Conservation (phyloP, 345 rosid species). For the Erodium maritimum region DNA sequence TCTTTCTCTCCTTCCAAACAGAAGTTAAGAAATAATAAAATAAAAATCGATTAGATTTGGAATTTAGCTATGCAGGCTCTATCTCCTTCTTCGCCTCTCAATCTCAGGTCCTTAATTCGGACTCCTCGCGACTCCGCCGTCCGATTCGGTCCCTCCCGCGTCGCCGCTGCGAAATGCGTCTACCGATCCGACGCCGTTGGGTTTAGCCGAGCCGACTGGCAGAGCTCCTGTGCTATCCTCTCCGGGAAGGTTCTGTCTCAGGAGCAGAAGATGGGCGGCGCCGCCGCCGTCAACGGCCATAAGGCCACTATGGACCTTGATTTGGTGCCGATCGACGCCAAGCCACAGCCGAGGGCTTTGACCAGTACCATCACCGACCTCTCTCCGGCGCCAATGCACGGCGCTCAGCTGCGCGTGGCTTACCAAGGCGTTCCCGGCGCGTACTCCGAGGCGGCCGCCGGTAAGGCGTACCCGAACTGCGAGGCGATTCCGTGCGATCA, state of each 20-base stretch:
- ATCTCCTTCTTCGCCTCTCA: slow-evolving; percentile 15
- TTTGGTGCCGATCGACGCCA: slow-evolving; percentile 31
- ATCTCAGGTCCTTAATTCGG: slow-evolving; percentile 12
- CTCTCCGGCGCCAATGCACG: too few relatives aligned
- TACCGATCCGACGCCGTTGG: slow-evolving; percentile 31
- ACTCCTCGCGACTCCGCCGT: not conserved
- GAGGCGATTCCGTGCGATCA: too few relatives aligned
- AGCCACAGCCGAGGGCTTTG: slow-evolving; percentile 3
- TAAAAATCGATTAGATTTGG: too few relatives aligned
- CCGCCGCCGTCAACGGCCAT: slow-evolving; percentile 43
- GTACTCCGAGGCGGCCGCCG: too few relatives aligned
- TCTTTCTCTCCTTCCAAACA: too few relatives aligned
- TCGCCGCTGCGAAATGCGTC: slow-evolving; percentile 13
- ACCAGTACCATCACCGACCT: slow-evolving; percentile 12
- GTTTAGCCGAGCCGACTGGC: slow-evolving; percentile 40
- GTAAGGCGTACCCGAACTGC: too few relatives aligned
- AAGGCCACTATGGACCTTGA: slow-evolving; percentile 29
- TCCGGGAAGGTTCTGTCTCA: slow-evolving; percentile 42
- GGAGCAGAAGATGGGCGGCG: slow-evolving; percentile 23
- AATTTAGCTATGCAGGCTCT: slow-evolving; percentile 23
- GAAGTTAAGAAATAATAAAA: too few relatives aligned
- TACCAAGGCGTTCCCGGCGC: too few relatives aligned
- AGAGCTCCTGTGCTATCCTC: slow-evolving; percentile 55
- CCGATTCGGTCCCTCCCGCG: slow-evolving; percentile 1
- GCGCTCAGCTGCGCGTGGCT: too few relatives aligned